Conservation (phyloP, 2,329 filamentous ascomycete genomes). For the Lecanicillium sp. region DNA sequence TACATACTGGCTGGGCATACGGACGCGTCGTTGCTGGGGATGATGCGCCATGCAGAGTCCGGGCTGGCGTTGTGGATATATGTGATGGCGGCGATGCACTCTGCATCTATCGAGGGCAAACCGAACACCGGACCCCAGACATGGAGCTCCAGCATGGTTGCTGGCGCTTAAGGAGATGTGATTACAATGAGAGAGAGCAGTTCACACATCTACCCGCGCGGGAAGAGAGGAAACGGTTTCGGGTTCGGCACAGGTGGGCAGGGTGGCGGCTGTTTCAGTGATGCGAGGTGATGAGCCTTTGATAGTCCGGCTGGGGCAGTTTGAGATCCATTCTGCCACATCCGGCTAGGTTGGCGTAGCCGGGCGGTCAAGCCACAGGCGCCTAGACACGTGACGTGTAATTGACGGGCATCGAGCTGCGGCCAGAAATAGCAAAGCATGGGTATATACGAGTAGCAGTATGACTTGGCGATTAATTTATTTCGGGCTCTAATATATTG, state of each 20-base stretch:
- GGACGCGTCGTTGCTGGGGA: conserved; percentile 66
- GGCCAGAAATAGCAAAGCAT: too few species aligned
- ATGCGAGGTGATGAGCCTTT: not conserved
- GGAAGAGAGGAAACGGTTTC: not conserved
- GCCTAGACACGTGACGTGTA: too few species aligned
- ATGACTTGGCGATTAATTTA: too few species aligned
- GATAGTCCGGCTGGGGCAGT: not conserved
- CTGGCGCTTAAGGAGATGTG: not conserved
- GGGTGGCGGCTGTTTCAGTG: too few species aligned
- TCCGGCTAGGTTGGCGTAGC: too few species aligned
- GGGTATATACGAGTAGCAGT: too few species aligned
- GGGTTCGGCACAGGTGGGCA: not conserved
- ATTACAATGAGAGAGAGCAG: conserved; percentile 33
- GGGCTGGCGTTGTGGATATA: conserved; percentile 62
- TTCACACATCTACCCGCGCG: not conserved
- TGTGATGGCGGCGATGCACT: conserved; percentile 78
- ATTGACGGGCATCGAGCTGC: too few species aligned
- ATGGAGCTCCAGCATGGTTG: conserved; percentile 56
- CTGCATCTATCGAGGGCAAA: conserved; percentile 82
- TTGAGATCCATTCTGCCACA: too few species aligned
- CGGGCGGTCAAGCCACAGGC: too few species aligned
- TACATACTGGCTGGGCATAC: conserved; percentile 62
- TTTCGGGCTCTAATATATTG: too few species aligned
- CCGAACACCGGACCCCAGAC: conserved; percentile 87
- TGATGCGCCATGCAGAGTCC: conserved; percentile 55